A percentile compares a stretch with the other conserved stretches of the same genome.
phyloP scores from a whole-genome alignment of 164 flowering plant genomes.

The Kingdonia uniflora region DNA sequence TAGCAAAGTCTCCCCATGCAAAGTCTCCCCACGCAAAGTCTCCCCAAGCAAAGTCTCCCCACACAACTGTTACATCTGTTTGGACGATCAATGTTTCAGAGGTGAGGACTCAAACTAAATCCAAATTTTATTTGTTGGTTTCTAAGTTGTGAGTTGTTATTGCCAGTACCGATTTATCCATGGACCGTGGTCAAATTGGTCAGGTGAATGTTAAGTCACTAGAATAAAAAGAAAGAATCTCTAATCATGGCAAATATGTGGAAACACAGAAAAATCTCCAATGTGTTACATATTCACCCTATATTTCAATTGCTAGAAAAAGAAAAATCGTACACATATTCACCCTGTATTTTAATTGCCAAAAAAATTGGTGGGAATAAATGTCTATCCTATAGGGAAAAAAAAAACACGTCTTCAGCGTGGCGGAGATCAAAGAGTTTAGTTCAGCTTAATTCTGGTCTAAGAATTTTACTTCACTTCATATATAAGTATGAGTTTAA shows the following conservation, averaged over 20 bases:
- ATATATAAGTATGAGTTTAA: too few species aligned
- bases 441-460: too few species aligned
- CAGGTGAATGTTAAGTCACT: neutral
- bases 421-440: too few species aligned
- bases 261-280: neutral
- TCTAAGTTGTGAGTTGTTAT: neutral
- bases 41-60: constrained; percentile 2
- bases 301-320: too few species aligned
- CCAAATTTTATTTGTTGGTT: neutral
- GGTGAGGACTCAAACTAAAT: constrained; percentile 24
- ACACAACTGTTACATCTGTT: constrained; percentile 17
- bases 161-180: neutral
- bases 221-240: neutral
- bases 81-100: constrained; percentile 50
- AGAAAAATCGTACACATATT: too few species aligned
- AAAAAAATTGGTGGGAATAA: too few species aligned
- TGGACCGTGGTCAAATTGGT: neutral
- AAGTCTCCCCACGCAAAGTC: constrained; percentile 4
- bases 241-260: neutral
- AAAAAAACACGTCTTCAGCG: too few species aligned
- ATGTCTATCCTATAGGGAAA: too few species aligned
- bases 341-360: too few species aligned
- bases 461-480: too few species aligned
- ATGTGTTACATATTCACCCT: neutral
- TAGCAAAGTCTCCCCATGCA: constrained; percentile 13